Base-by-base conservation (phyloP, 75 land plant genomes). In the Selaginella tamariscina region DNA sequence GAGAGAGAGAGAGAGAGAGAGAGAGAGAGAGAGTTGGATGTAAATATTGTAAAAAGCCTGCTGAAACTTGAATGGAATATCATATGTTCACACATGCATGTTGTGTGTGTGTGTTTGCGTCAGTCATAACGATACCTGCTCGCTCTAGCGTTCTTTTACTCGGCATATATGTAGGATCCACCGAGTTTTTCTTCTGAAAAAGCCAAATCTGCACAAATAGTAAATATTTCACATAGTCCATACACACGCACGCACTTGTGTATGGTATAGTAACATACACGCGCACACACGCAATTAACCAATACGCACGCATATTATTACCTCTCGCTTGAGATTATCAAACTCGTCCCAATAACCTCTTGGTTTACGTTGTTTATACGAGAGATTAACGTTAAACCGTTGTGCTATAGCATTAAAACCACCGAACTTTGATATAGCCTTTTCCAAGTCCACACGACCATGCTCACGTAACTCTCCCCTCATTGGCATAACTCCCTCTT, bases 401-500 rank as follows among this genome's bases (percentile, higher is more conserved):
- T 76, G 71, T 33, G 98, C 98, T 24, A 90, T 77, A 67, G 79
- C 79, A 73, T 85, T 75, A 68, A 90, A 94, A n/a, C 98, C 98
- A 71, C 98, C 98, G 86, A 90, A 86, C 20, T 81, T 75, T 21
- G 79, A 77, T 27, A 94, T 90, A 59, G 98, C 91, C 64, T 89
- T 94, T 76, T 94, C 98, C 69, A 94, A 83, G 74, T 94, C 98
- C 54, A 83, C 82, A 55, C 98, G 86, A 32, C 91, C 86, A 75
- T 81, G 80, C 71, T 72, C 27, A 49, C 96, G 82, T 32, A 94
- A 81, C 64, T 85, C 86, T 33, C 83, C 82, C 74, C 98, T 76
- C 91, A 85, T 77, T 2, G 98, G 98, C 98, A 94, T 94, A 59
- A 89, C 83, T 18, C 98, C 96, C 74, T 85, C 81, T 27, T 80